Conservation (phyloP, 768 basidiomycete species). For the Leucogyrophana mollusca region DNA sequence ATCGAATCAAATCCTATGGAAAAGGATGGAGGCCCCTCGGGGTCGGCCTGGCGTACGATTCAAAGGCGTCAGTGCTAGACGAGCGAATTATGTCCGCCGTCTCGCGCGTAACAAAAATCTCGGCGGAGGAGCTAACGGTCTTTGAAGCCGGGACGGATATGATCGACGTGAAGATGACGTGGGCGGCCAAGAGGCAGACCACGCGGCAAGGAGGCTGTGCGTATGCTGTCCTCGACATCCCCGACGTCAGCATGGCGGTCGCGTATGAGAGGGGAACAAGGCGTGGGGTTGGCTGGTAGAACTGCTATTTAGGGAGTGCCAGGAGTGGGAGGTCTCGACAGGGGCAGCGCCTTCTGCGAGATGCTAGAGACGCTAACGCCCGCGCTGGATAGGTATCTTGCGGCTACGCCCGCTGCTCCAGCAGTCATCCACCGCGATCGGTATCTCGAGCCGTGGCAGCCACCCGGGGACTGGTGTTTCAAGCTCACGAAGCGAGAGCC, state of each 20-base stretch:
- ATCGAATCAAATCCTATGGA: constrained; percentile 14
- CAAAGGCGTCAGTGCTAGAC: background rate
- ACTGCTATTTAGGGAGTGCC: constrained; percentile 5
- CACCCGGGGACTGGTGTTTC: constrained; percentile 17
- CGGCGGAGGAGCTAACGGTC: constrained; percentile 2
- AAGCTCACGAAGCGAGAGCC: constrained; percentile 20
- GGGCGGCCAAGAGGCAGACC: constrained; percentile 14
- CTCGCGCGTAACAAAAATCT: constrained; percentile 5
- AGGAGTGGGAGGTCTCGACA: constrained; percentile 9
- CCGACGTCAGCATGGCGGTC: constrained; percentile 11
- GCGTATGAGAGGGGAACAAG: constrained; percentile 15
- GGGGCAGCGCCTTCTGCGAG: constrained; percentile 1
- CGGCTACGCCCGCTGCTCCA: background rate
- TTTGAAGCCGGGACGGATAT: constrained; percentile 5
- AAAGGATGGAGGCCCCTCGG: constrained; percentile 6
- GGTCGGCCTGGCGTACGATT: constrained; percentile 2
- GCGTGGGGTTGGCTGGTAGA: constrained; percentile 13
- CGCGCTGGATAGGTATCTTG: background rate
- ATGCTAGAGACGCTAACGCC: background rate
- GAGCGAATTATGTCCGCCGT: background rate
- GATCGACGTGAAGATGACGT: constrained; percentile 8
- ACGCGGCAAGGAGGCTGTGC: constrained; percentile 14
- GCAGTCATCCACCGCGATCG: background rate
- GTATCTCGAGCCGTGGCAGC: constrained; percentile 2
- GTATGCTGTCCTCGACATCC: constrained; percentile 13